A percentile compares a stretch with the other conserved stretches of the same genome.
phyloP scores from a whole-genome alignment of 2,329 filamentous ascomycete species.

The Teratosphaeria pseudoeucalypti region DNA sequence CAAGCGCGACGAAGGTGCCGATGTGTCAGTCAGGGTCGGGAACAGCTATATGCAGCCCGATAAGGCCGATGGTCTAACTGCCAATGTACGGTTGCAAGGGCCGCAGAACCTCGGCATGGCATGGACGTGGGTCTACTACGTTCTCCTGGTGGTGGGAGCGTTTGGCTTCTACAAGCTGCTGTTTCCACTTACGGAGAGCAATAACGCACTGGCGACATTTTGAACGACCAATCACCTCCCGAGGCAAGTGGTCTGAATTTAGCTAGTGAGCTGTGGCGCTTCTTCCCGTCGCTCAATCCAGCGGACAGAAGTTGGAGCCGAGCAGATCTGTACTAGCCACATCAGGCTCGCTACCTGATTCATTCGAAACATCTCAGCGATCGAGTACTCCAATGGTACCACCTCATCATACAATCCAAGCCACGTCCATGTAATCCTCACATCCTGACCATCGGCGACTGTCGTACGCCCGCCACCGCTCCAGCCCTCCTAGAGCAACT shows the following conservation, averaged over 20 bases:
- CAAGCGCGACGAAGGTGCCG: slow-evolving; percentile 15
- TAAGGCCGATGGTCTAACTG: slow-evolving; percentile 19
- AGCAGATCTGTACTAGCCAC: too few species aligned
- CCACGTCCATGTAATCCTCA: too few species aligned
- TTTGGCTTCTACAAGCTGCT: slow-evolving; percentile 60
- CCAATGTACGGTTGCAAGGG: slow-evolving; percentile 10
- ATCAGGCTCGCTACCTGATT: too few species aligned
- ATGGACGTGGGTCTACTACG: slow-evolving; percentile 75
- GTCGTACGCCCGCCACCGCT: not conserved
- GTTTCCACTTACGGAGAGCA: slow-evolving; percentile 61
- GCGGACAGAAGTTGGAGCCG: too few species aligned
- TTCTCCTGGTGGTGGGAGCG: slow-evolving; percentile 61
- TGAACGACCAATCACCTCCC: not conserved
- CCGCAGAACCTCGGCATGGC: slow-evolving; percentile 30
- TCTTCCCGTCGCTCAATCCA: too few species aligned
- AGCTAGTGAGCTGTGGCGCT: too few species aligned
- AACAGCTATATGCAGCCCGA: slow-evolving; percentile 9
- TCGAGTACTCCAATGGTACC: too few species aligned
- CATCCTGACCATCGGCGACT: too few species aligned
- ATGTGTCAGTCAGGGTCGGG: slow-evolving; percentile 7
- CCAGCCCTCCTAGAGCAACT: not conserved
- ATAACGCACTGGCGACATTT: slow-evolving; percentile 35
- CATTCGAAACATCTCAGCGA: too few species aligned
- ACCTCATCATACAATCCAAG: too few species aligned
- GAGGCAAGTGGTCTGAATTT: not conserved